Evolutionary conservation across 306 rosid species (phyloP), one percentile per base, ranked within the genome.

Genomic region (Vigna nakashimae): DNA sequence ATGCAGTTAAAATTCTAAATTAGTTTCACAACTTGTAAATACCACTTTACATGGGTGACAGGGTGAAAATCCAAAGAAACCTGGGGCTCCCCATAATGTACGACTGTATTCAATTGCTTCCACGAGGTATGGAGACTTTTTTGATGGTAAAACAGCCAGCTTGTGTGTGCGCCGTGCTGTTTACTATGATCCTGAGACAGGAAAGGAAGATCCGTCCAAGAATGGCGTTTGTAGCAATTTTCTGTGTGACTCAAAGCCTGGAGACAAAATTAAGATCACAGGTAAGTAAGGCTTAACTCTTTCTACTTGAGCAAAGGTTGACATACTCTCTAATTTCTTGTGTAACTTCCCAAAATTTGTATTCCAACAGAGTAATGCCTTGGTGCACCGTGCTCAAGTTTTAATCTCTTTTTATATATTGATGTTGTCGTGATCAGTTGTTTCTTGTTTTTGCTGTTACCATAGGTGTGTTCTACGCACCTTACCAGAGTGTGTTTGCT

Each of bases 21-120:
- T 78, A 17, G 30, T 66, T 45, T 69, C 22, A 49, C 22, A 18
- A 56, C 64, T 82, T 30, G 22, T 74, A 28, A 75, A 46, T 72
- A 71, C 42, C 71, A 50, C 56, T 79, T 80, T 64, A 9, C 40
- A 43, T 80, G 72, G 74, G 43, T 85, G 68, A 69, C 94, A 95
- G 99, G 99, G 99, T 69, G 92, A 91, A 78, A 95, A 92, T 88
- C 99, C 98, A 0, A 95, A 90, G 88, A 95, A 95, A 87, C 92
- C 97, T 1, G 97, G 99, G 51, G 20, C n/a, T 59, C 96, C 94
- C 2, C 73, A 95, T 63, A 95, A 91, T 87, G 99, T 95, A 59
- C 90, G 99, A 17, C 89, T 95, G 16, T 95, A 95, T 87, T 92
- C 99, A 8, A 95, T 95, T 82, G 99, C 99, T 68, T 95, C 99